phyloP scores from a whole-genome alignment of 257 asterid genomes.

The Solanum habrochaites region DNA sequence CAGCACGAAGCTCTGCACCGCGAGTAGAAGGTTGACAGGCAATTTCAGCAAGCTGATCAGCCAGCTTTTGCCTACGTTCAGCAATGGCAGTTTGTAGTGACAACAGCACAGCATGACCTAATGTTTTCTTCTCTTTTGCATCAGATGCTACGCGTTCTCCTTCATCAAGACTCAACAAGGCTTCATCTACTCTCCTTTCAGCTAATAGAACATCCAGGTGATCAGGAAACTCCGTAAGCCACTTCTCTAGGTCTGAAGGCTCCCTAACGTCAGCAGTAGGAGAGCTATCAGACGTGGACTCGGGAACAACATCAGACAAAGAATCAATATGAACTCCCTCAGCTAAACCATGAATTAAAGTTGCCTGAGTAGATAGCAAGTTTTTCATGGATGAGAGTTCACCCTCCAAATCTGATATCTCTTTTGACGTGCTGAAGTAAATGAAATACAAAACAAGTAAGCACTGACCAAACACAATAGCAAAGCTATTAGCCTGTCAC shows the following conservation, averaged over 20 bases:
- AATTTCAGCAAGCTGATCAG: conserved; percentile 95
- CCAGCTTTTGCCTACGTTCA: conserved; percentile 75
- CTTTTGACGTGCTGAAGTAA: conserved; percentile 80
- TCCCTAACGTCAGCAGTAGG: conserved; percentile 44
- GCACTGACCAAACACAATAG: background rate
- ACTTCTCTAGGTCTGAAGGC: conserved; percentile 67
- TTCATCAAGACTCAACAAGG: conserved; percentile 77
- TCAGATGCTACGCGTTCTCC: conserved; percentile 63
- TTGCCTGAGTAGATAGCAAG: conserved; percentile 92
- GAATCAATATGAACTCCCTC: conserved; percentile 85
- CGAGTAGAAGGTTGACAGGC: conserved; percentile 97
- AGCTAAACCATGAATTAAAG: conserved; percentile 80
- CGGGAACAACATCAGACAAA: conserved; percentile 36
- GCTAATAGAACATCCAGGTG: conserved; percentile 86
- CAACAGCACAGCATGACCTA: conserved; percentile 33
- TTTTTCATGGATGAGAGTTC: conserved; percentile 97
- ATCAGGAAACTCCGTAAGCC: conserved; percentile 85
- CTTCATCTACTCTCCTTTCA: conserved; percentile 96
- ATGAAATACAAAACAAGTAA: background rate
- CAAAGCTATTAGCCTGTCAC: background rate
- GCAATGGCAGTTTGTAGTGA: conserved; percentile 58
- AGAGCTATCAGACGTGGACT: conserved; percentile 30
- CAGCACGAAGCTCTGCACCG: conserved; percentile 91
- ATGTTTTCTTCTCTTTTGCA: conserved; percentile 52
- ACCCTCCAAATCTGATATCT: conserved; percentile 97